A percentile compares a stretch with the other conserved stretches of the same genome.
Evolutionary conservation across 176 grass and related monocot species (phyloP).

Genomic region (Ensete ventricosum): DNA sequence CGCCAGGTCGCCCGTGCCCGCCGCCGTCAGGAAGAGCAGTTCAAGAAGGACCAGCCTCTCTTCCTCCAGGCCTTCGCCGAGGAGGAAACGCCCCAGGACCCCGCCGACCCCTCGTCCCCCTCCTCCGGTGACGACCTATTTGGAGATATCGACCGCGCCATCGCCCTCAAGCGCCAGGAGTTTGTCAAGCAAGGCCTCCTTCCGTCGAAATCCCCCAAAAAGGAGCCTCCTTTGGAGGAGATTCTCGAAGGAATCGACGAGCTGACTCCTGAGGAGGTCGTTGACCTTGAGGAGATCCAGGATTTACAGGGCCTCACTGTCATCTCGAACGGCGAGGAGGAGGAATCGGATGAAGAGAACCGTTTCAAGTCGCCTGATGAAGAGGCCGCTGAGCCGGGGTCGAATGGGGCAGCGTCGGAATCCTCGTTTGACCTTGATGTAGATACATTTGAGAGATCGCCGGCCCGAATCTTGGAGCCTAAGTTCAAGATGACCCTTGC

Average conservation of each 20-base stretch:
- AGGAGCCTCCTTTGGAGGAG: slow-evolving; percentile 31
- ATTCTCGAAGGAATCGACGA: slow-evolving; percentile 38
- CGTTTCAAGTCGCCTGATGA: not conserved
- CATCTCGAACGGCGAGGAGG: slow-evolving; percentile 31
- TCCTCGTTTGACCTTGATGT: slow-evolving; percentile 37
- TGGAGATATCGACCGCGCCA: slow-evolving; percentile 70
- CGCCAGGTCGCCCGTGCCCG: slow-evolving; percentile 56
- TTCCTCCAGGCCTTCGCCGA: slow-evolving; percentile 37
- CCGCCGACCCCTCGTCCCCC: not conserved
- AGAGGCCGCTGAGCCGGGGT: slow-evolving; percentile 23
- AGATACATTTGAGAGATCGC: slow-evolving; percentile 45
- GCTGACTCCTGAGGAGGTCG: slow-evolving; percentile 63
- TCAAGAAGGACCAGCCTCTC: slow-evolving; percentile 36
- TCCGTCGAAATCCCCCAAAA: slow-evolving; percentile 13
- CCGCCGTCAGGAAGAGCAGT: slow-evolving; percentile 32
- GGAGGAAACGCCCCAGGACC: slow-evolving; percentile 22
- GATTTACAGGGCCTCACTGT: slow-evolving; percentile 52
- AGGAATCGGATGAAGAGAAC: not conserved
- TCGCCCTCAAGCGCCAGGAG: slow-evolving; percentile 68
- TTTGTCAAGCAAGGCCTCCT: slow-evolving; percentile 32
- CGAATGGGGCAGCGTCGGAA: not conserved
- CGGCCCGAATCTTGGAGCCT: slow-evolving; percentile 40
- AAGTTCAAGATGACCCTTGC: slow-evolving; percentile 86
- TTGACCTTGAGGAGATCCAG: slow-evolving; percentile 62
- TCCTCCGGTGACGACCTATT: slow-evolving; percentile 50